Evolutionary conservation across 106 monocot species (phyloP), one percentile per base, ranked within the genome.

Genomic region (Platanthera guangdongensis): DNA sequence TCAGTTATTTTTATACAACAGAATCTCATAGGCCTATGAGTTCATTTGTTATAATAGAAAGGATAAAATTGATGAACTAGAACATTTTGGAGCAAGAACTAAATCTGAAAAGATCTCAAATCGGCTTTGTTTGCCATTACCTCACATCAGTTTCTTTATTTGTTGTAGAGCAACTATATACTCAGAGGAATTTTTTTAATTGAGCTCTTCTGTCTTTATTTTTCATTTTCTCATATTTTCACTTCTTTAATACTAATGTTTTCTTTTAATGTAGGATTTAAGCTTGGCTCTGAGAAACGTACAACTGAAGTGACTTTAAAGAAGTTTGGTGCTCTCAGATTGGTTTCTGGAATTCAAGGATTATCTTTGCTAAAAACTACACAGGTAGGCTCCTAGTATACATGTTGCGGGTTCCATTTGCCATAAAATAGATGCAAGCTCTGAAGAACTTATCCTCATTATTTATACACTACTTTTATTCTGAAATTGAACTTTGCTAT

Each of bases 301-400:
- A 86, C 85, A 8, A 86, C 89, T 39, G 89, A 96, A 80, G 89
- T 96, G n/a, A 91, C 69, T 65, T 74, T 93, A 32, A 84, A 87
- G 30, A 91, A 93, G 76, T 75, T 16, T 77, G 96, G 91, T 50
- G 75, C 84, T 76, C 51, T 96, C 75, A 83, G 52, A 77, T 77
- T 96, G 77, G 79, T 60, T 46, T 91, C 96, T 75, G 93, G 96
- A 78, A 77, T 96, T 81, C 79, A 96, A 81, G 86, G 82, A 57
- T 72, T 93, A 50, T 84, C 96, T 57, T 60, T 96, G 79, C 83
- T 96, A 9, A 96, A 96, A 82, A 93, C 96, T 57, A 96, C 96
- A 57, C 73, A 84, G 96, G 96, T 95, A 75, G n/a, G 57, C 65
- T 65, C 30, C 21, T 65, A 0, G 0, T 10, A 32, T 32, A 65